Evolutionary conservation across 768 basidiomycete species (phyloP), one percentile per base, ranked within the genome.

Genomic region (Suillus bovinus): DNA sequence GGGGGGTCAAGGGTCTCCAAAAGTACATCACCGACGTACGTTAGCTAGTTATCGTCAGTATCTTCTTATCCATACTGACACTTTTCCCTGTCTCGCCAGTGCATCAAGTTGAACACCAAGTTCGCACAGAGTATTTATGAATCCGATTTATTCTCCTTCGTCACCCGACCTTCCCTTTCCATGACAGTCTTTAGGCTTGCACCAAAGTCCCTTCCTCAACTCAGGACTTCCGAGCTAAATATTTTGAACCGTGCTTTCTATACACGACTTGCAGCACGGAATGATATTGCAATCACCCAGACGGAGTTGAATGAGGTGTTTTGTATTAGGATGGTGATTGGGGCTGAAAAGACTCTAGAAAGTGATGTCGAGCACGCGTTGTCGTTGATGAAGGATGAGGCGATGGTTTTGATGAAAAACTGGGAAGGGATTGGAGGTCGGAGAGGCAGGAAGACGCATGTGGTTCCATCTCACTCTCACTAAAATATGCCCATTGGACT

Each of bases 311-410:
- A 90, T 60, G 89, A 86, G 4, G 79, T 82, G 11, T 84, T 86
- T 64, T 94, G 93, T 70, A 79, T 96, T 27, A 81, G 95, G 1
- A 77, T 96, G 36, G 91, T 88, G 2, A 80, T 94, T 27, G 95
- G 95, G 0, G 85, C 89, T 1, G 77, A 82, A 42, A 76, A 83
- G 44, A 95, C 94, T 5, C 80, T 82, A 42, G 82, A 85, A 70
- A 69, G 70, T 10, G 89, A 96, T 72, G 81, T 96, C 7, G 70
- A 77, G 31, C 66, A 71, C 5, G 89, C 88, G 0, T 94, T 84
- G 78, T 76, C 16, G 17, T 29, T 50, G 49, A 29, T 29, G 27
- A 17, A 16, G 49, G 27, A 29, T 4, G 49, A 50, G 27, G 49
- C 49, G 49, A 29, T 50, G 49, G 5, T 29, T 29, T 50, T 50